Evolutionary conservation across 129 eudicot species (phyloP).

Genomic region (Mikania micrantha): DNA sequence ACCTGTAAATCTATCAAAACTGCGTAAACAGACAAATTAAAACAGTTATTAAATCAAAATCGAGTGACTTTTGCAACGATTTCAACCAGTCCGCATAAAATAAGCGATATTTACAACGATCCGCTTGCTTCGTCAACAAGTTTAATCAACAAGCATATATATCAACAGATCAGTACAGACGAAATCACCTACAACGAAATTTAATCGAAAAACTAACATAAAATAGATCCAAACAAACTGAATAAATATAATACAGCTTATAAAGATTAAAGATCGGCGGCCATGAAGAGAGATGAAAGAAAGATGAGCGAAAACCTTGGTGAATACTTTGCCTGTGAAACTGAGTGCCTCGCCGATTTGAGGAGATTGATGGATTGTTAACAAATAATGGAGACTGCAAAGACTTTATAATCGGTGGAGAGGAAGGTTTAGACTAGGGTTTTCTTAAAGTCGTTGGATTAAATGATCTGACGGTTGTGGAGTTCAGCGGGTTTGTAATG

Average conservation of each 20-base stretch:
- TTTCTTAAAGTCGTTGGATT: slow-evolving; percentile 1
- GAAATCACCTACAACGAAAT: not conserved
- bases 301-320: not conserved
- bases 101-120: not conserved
- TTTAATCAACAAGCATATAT: not conserved
- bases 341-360: not conserved
- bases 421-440: not conserved
- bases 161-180: too few relatives aligned
- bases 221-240: not conserved
- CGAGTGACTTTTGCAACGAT: not conserved
- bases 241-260: not conserved
- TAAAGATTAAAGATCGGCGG: not conserved
- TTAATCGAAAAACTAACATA: not conserved
- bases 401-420: not conserved
- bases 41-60: not conserved
- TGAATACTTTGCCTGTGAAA: not conserved
- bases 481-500: not conserved
- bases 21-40: not conserved
- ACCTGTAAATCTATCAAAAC: not conserved
- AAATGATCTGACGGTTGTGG: not conserved
- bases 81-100: not conserved
- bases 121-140: slow-evolving; percentile 8
- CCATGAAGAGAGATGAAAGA: too few relatives aligned
- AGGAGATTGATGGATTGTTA: not conserved
- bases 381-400: not conserved